phyloP scores from a whole-genome alignment of 2,329 filamentous ascomycete genomes.

The Alternaria panax region DNA sequence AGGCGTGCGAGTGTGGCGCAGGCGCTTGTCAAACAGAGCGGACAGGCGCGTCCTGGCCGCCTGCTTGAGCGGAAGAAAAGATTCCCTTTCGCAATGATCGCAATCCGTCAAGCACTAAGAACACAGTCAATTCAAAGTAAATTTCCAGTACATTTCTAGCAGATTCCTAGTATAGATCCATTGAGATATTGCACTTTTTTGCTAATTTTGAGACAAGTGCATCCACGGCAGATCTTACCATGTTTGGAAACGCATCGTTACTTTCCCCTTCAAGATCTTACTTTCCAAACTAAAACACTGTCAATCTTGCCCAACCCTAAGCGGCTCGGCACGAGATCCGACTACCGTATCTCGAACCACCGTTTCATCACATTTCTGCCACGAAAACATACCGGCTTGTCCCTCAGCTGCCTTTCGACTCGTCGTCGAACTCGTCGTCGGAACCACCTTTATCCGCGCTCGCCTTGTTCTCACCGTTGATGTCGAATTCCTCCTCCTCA shows the following conservation, averaged over 20 bases:
- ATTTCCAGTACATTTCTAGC: not conserved
- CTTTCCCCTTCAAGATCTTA: not conserved
- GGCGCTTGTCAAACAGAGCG: slow-evolving; percentile 4
- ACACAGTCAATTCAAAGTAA: not conserved
- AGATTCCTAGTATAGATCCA: not conserved
- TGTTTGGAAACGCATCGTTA: not conserved
- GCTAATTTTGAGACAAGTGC: not conserved
- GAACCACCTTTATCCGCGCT: slow-evolving; percentile 15
- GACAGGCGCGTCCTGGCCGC: not conserved
- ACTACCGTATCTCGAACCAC: not conserved
- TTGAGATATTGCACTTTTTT: not conserved
- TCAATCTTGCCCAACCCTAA: not conserved
- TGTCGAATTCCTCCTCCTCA: slow-evolving; percentile 18
- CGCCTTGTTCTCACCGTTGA: slow-evolving; percentile 12
- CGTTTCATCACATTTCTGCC: not conserved
- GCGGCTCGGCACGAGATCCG: not conserved
- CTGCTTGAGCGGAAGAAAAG: not conserved
- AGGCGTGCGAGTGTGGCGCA: slow-evolving; percentile 12
- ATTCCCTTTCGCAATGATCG: not conserved
- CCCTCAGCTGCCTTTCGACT: slow-evolving; percentile 10
- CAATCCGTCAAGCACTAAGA: not conserved
- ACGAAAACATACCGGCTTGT: not conserved
- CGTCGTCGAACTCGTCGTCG: slow-evolving; percentile 30
- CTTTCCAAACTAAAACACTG: not conserved
- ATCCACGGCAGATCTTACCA: not conserved